Conservation (phyloP, 805 yeast genomes). For the Candida pseudoglaebosa region DNA sequence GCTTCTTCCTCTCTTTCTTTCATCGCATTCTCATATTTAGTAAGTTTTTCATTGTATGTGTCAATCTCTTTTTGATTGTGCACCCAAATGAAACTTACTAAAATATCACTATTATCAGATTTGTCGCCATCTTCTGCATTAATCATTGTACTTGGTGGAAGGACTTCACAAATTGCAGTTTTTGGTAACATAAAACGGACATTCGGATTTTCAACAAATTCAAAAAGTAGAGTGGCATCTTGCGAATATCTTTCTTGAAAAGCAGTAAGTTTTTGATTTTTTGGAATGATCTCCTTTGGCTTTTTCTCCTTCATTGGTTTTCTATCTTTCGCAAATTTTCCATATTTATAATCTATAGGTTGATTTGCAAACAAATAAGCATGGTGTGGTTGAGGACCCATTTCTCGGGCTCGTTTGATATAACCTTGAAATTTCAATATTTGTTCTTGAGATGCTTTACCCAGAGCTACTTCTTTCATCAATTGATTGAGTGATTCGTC, state of each 20-base stretch:
- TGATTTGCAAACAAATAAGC: constrained; percentile 22
- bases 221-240: constrained; percentile 76
- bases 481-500: constrained; percentile 64
- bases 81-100: constrained; percentile 47
- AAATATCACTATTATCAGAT: constrained; percentile 30
- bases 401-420: constrained; percentile 70
- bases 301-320: constrained; percentile 16
- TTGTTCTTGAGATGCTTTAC: constrained; percentile 68
- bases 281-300: constrained; percentile 17
- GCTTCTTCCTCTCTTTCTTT: constrained; percentile 24
- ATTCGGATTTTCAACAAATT: constrained; percentile 74
- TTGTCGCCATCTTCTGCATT: constrained; percentile 20
- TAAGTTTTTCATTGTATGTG: constrained; percentile 36
- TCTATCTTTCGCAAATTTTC: constrained; percentile 17
- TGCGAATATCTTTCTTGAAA: constrained; percentile 69
- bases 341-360: constrained; percentile 14
- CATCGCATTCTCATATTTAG: constrained; percentile 23
- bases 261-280: constrained; percentile 64
- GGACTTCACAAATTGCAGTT: constrained; percentile 66
- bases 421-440: constrained; percentile 76
- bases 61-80: constrained; percentile 50
- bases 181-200: constrained; percentile 74
- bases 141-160: constrained; percentile 21
- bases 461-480: constrained; percentile 85
- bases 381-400: constrained; percentile 56